Base-by-base conservation (phyloP, 495 filamentous ascomycete genomes). In the Hypoxylon perforatum region DNA sequence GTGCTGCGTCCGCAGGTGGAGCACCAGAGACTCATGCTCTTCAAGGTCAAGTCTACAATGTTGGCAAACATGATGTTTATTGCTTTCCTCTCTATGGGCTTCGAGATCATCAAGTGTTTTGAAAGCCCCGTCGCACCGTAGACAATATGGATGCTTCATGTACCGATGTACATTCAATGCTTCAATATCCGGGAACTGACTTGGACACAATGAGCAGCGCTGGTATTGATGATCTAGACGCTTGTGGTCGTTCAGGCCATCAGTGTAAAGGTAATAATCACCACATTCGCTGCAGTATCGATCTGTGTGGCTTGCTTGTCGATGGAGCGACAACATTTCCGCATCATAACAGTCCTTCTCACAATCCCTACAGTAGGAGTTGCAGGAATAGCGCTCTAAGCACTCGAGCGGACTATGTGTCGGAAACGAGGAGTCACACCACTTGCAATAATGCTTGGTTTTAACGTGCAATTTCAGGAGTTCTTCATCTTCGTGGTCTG, bases 381-480 rank as follows among this genome's bases (percentile, higher is more conserved):
- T 5, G 30, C 3, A 28, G 28, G 3, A 4, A 25, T 45, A 11
- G 0, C 18, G 15, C 22, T 41, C 36, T 4, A 36, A 28, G 28
- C 14, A n/a, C 21, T 41, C 10, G 17, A 42, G n/a, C 1, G 6
- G 21, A 3, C 3, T 19, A 0, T 14, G 4, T 1, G 52, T 56
- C 2, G 12, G n/a, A 22, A 56, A 56, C 1, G 5, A 45, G 11
- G 4, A n/a, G 11, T 30, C n/a, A n/a, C 52, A 56, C 11, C 2
- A 4, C 22, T 44, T 45, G 52, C 52, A 56, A 22, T 45, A 39
- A 25, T 61, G 57, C 30, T 18, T 28, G n/a, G 30, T 41, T 15
- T 33, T 1, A 1, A 39, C 2, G 18, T 59, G 56, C 0, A 41
- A 14, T 2, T 39, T 12, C 4, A 50, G 9, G 14, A 42, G 12